Base-by-base conservation (phyloP, 106 monocot genomes). In the Triglochin maritima region DNA sequence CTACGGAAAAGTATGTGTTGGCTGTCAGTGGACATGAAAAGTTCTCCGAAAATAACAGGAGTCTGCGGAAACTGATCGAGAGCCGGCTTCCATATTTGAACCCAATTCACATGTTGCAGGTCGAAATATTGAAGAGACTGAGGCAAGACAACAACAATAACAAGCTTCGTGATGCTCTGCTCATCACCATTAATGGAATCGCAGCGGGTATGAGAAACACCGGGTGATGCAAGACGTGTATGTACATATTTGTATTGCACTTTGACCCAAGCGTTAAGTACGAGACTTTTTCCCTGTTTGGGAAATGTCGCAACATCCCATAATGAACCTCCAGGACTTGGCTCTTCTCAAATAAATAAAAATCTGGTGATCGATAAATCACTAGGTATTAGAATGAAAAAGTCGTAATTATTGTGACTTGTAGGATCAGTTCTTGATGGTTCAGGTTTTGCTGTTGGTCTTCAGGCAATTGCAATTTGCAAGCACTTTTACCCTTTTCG, bases 131-230 rank as follows among this genome's bases (percentile, higher is more conserved):
- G 74, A 68, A 69, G 69, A 74, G 93, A 59, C 49, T 94, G 69
- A 76, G 93, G 62, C 62, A 66, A 7, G 93, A 94, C 13, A 64
- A 82, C 3, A 88, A 84, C 7, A 94, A 94, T 50, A 14, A 69
- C 6, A 89, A 77, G 67, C 82, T 94, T 2, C 70, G 89, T 8
- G 93, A 94, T 64, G 89, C 89, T 3, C 62, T 94, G 76, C 89
- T 94, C 46, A 78, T 94, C 49, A 86, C 89, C 5, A 82, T 94
- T 43, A 94, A 94, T 62, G 93, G 93, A 3, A 86, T 94, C 46
- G 89, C 93, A 10, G 93, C 93, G 3, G 93, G 89, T 7, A 94
- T 94, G 93, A 83, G 89, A 57, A 94, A 94, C 67, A 94, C 93
- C 13, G 93, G 93, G 52, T 94, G 74, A 74, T 43, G 11, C 64